Evolutionary conservation across 352 stramenopile species (phyloP), one percentile per base, ranked within the genome.

Genomic region (Phytophthora uliginosa): DNA sequence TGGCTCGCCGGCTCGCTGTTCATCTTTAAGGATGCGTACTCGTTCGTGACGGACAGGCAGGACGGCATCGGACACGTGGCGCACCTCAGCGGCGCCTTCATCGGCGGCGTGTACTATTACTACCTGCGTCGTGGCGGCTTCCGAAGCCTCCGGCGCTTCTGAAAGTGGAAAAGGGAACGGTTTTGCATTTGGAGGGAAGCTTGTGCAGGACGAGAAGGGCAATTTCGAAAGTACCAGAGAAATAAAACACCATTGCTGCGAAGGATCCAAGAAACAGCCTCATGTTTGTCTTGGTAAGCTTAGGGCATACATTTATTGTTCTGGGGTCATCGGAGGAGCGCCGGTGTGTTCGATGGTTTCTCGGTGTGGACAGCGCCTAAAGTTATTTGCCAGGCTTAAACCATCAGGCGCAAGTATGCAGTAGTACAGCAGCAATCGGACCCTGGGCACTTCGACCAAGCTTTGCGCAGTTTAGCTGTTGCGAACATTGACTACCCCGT

Each of bases 21-120:
- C 53, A 92, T 96, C 68, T 83, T 82, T 52, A 87, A 84, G 40
- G 86, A 96, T 63, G 71, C 89, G 48, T 94, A 93, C 66, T 77
- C 81, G 34, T 94, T 85, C 70, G 52, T 77, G n/a, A 85, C 81
- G 38, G 74, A 79, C 42, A 66, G 57, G 18, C 71, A 77, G 22
- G 83, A 92, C 45, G 82, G 81, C 58, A 91, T 94, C 54, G 88
- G 86, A 53, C 88, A 94, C 75, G 85, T 94, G 61, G 88, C 88
- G 4, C 88, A 95, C 62, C 69, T 96, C 17, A 89, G 78, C 17
- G 89, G 89, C 26, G 88, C 89, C 7, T 72, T 85, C 40, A 83
- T 84, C 55, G 88, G 88, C 7, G 83, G 73, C 4, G 67, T 70
- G 31, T 95, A 94, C 75, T 95, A 89, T 68, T 80, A 74, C 55